These are phyloP conservation scores for Colletotrichum scovillei DNA, from an alignment of 2,329 filamentous ascomycete genomes.

Conservation along the genomic window DNA sequence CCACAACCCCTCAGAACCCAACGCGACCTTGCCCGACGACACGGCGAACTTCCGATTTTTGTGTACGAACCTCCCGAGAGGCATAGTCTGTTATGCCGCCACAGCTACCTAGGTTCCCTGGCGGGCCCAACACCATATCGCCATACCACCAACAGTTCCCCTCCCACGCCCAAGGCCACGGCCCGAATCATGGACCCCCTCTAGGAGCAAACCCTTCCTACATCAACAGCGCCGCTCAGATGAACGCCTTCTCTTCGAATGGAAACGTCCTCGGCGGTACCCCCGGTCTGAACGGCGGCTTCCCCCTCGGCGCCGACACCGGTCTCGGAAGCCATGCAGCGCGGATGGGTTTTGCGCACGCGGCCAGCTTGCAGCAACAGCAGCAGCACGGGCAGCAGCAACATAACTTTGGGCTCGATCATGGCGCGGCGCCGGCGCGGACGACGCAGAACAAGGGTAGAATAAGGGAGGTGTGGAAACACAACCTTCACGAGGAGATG, in stretches of 20 bases:
- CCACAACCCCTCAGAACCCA: constrained; percentile 23
- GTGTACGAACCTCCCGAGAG: constrained; percentile 13
- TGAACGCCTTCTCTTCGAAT: constrained; percentile 75
- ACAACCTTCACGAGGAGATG: constrained; percentile 94
- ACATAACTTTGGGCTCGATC: constrained; percentile 37
- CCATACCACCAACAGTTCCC: constrained; percentile 62
- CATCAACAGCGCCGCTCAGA: constrained; percentile 72
- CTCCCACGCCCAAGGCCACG: constrained; percentile 63
- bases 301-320: constrained; percentile 70
- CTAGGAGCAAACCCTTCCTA: constrained; percentile 78
- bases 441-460: constrained; percentile 77
- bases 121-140: constrained; percentile 55
- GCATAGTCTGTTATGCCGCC: constrained; percentile 51
- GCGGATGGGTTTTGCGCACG: constrained; percentile 87
- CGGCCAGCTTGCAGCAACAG: constrained; percentile 68
- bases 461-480: constrained; percentile 96
- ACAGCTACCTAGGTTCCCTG: constrained; percentile 58
- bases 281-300: constrained; percentile 66
- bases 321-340: constrained; percentile 89
- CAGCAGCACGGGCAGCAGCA: constrained; percentile 64
- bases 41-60: constrained; percentile 1
- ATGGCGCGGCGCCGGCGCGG: constrained; percentile 52
- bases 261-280: constrained; percentile 68
- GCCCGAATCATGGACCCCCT: constrained; percentile 58
- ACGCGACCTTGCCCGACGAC: constrained; percentile 8